Evolutionary conservation across 116 monocot species (phyloP).

Genomic region (Dioscorea cayenensis): DNA sequence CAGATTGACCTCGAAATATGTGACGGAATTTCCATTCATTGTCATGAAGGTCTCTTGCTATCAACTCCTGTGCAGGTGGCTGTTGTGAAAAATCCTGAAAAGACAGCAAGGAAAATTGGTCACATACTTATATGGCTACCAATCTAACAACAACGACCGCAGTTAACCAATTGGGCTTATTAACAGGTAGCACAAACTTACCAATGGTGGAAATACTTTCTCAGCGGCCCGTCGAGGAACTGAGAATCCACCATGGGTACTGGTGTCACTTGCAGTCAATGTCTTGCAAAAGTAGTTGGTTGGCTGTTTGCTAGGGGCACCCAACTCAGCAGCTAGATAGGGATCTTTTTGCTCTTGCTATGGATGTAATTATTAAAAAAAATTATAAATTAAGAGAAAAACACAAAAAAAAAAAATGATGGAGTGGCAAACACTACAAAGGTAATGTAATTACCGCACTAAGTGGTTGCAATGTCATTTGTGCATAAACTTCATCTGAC

Average conservation of each 20-base stretch:
- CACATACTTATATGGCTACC: neutral
- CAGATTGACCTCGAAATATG: conserved; percentile 55
- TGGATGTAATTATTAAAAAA: neutral
- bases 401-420: neutral
- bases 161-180: neutral
- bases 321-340: conserved; percentile 61
- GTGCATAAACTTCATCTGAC: conserved; percentile 66
- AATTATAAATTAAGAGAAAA: neutral
- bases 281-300: conserved; percentile 68
- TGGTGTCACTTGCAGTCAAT: conserved; percentile 63
- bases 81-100: conserved; percentile 62
- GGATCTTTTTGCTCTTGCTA: conserved; percentile 67
- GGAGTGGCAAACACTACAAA: neutral
- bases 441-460: conserved; percentile 28
- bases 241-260: conserved; percentile 69
- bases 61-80: conserved; percentile 70
- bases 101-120: conserved; percentile 2
- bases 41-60: conserved; percentile 69
- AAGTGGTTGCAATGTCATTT: conserved; percentile 62
- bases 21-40: conserved; percentile 79
- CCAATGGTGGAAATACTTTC: conserved; percentile 68
- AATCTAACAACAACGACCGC: neutral
- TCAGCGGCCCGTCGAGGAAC: conserved; percentile 64
- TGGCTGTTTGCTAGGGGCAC: conserved; percentile 47
- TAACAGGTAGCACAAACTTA: conserved; percentile 11